Percentiles rank a stretch among this genome's conserved stretches.
These are phyloP conservation scores for Mucor velutinosus DNA, from an alignment of 371 early-diverging fungal genomes.

Conservation along the genomic window DNA sequence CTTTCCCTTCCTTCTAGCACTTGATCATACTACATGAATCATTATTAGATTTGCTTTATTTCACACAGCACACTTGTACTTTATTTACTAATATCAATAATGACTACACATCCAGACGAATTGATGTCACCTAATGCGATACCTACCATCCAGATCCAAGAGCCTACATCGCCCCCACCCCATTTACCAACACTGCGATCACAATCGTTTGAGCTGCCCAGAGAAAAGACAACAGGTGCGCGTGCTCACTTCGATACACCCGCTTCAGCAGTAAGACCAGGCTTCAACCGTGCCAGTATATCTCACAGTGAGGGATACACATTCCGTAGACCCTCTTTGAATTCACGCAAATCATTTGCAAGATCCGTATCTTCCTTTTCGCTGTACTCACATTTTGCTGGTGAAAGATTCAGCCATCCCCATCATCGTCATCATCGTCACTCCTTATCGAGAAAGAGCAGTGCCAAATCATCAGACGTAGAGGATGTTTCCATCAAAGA, in stretches of 20 bases:
- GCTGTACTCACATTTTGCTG: constrained; percentile 34
- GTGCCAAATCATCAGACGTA: neutral
- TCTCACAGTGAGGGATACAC: constrained; percentile 16
- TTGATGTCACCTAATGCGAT: neutral
- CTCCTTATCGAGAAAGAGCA: neutral
- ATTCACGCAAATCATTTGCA: constrained; percentile 21
- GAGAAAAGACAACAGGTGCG: constrained; percentile 7
- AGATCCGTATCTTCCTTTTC: constrained; percentile 33
- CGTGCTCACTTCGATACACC: constrained; percentile 10
- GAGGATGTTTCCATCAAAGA: neutral
- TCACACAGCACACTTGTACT: neutral
- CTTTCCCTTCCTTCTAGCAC: neutral
- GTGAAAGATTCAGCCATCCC: constrained; percentile 26
- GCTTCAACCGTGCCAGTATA: constrained; percentile 5
- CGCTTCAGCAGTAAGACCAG: neutral
- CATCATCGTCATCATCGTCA: neutral
- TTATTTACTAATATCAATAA: neutral
- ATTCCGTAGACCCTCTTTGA: constrained; percentile 6
- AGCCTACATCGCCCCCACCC: neutral
- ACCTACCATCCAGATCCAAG: constrained; percentile 5
- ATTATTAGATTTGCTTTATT: neutral
- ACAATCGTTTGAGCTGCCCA: constrained; percentile 13
- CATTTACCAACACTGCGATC: constrained; percentile 3
- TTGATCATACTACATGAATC: neutral
- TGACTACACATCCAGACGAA: neutral